Evolutionary conservation across 2,329 filamentous ascomycete genomes (phyloP), one percentile per base, ranked within the genome.

Genomic region (Raffaelea ambrosiae): DNA sequence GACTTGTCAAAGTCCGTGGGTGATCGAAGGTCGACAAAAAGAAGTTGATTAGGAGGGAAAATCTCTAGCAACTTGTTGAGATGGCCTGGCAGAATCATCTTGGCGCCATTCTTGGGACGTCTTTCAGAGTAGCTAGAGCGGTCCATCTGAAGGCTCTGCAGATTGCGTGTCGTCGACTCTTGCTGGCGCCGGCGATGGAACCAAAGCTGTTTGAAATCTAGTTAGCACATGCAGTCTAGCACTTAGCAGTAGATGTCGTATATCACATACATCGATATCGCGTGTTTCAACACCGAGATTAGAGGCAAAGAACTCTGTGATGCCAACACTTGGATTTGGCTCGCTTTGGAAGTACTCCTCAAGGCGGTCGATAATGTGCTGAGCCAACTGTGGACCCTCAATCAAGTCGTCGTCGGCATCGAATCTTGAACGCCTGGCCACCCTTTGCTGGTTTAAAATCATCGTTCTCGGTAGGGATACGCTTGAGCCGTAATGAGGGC

Each of bases 231-330:
- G n/a, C 26, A 29, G 7, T 29, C 13, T 29, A n/a, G n/a, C 26
- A 29, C 7, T 7, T 29, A 29, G 7, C 26, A 13, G 13, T 29
- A 29, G 26, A 29, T 7, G 26, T n/a, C n/a, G n/a, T n/a, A n/a
- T 13, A 48, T 11, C 2, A 45, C 52, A 38, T 33, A 54, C 52
- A 38, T 75, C 67, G 23, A 79, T 66, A 52, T 77, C 71, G 43
- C 64, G 61, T 3, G 68, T 66, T 48, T 77, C 73, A 21, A 76
- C 69, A 14, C 72, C 72, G 3, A 78, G 59, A 38, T 72, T 78
- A 0, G 75, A 78, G 10, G 76, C 74, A 39, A 77, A 63, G 56
- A 76, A 73, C 38, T 74, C 73, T 33, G 70, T 70, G 38, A 75
- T 68, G 1, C 68, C 70, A 42, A 74, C 65, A 39, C 66, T 74